Conservation (phyloP, 1,139 yeast genomes). For the Wickerhamiella infanticola region DNA sequence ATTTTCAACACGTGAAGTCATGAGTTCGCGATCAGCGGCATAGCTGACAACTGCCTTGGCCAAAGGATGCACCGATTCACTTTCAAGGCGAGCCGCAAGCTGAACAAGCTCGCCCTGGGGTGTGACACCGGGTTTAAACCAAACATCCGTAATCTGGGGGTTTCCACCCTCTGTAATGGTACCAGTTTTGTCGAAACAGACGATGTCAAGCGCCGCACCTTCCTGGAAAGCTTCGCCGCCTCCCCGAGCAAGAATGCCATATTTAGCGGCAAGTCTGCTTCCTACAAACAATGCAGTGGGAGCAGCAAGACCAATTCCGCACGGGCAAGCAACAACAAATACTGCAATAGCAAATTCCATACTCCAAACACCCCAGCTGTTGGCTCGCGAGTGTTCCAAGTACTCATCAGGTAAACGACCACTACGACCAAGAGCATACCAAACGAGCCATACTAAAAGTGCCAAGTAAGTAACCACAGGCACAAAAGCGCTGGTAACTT, state of each 20-base stretch:
- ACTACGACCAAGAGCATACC: conserved; percentile 44
- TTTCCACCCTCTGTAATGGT: conserved; percentile 49
- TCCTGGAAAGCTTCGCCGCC: conserved; percentile 78
- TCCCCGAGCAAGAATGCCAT: conserved; percentile 66
- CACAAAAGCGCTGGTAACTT: conserved; percentile 57
- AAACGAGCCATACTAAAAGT: conserved; percentile 47
- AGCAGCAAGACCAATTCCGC: conserved; percentile 83
- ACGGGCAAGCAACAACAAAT: conserved; percentile 82
- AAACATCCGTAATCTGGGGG: conserved; percentile 36
- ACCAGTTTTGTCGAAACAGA: conserved; percentile 72
- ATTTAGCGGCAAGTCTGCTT: conserved; percentile 67
- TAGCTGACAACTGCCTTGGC: conserved; percentile 42
- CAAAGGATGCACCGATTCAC: conserved; percentile 55
- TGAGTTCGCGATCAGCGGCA: conserved; percentile 16
- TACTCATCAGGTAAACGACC: conserved; percentile 41
- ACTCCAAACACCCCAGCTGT: conserved; percentile 59
- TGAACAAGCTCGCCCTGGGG: conserved; percentile 25
- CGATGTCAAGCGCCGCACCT: conserved; percentile 45
- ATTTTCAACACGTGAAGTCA: conserved; percentile 31
- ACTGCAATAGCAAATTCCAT: conserved; percentile 64
- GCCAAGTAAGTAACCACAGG: conserved; percentile 52
- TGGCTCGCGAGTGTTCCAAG: conserved; percentile 51
- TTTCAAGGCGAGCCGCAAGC: conserved; percentile 43
- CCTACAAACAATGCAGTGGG: conserved; percentile 90
- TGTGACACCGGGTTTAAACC: conserved; percentile 13